phyloP scores from a whole-genome alignment of 257 asterid species.

The Nicotiana paniculata region DNA sequence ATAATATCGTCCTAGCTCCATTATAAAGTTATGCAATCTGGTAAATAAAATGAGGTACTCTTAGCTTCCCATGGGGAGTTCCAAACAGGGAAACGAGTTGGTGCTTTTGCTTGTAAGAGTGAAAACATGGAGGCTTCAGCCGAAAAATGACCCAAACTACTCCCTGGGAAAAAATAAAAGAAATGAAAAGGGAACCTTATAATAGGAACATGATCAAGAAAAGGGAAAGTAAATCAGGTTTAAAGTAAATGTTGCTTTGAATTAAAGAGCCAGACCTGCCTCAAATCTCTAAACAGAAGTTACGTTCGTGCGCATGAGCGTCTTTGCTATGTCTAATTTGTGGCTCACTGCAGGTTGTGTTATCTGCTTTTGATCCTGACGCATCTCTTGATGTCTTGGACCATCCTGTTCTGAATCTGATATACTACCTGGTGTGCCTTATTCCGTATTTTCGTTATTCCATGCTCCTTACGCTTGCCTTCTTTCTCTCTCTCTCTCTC shows the following conservation, averaged over 20 bases:
- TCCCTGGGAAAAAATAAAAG: neutral
- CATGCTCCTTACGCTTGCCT: neutral
- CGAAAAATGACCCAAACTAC: neutral
- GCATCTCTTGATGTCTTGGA: conserved; percentile 75
- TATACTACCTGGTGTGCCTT: conserved; percentile 63
- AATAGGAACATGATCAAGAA: neutral
- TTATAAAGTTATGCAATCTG: neutral
- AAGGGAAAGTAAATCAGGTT: neutral
- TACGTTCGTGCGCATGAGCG: neutral
- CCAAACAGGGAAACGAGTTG: neutral
- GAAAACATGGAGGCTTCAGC: neutral
- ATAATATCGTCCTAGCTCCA: neutral
- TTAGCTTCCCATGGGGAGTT: neutral
- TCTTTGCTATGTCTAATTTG: neutral
- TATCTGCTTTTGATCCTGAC: conserved; percentile 71
- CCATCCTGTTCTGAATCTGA: conserved; percentile 75
- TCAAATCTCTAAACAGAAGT: neutral
- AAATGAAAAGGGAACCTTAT: neutral
- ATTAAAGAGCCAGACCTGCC: neutral
- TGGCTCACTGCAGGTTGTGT: conserved; percentile 49
- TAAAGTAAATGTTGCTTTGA: neutral
- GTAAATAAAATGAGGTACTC: neutral
- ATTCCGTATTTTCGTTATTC: neutral
- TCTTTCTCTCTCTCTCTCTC: neutral
- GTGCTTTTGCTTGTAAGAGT: neutral